Base-by-base conservation (phyloP, 2,329 filamentous ascomycete genomes). In the Colletotrichum theobromicola region DNA sequence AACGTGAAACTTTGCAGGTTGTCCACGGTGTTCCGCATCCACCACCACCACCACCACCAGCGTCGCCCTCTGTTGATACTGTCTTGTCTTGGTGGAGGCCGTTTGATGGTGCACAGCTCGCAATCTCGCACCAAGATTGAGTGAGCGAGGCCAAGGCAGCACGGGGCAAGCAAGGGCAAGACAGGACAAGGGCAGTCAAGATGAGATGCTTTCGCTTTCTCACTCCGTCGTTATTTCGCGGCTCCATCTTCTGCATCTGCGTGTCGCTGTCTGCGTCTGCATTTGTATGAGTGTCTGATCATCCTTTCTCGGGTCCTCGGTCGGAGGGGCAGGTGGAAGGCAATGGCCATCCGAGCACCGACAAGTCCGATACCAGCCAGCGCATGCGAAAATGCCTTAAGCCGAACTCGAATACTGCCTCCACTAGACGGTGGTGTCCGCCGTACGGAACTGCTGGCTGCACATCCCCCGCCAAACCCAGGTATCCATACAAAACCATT, bases 51-150 rank as follows among this genome's bases (percentile, higher is more conserved):
- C 24, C 9, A 30, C 7, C 35, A 10, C 2, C 61, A 46, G 34
- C n/a, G 61, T 30, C 35, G 32, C 24, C 21, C 42, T 66, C 57
- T 66, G 32, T 10, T n/a, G 61, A 30, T 30, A 28, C 61, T 24
- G 21, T 24, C 34, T 28, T n/a, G 18, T n/a, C 46, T 57, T 16
- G 28, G 62, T 60, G 62, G 34, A 35, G 55, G 61, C 46, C 32
- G 28, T 57, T 57, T 8, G 37, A 72, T 50, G 57, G 57, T 46
- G 55, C 28, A 61, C 42, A 63, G 32, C 34, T 72, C 63, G 65
- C 67, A 74, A 70, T 70, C 50, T 65, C 60, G 66, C 70, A 60
- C 66, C 57, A 63, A 72, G 57, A 69, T 69, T 63, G 67, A 42
- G 60, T 61, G 58, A 60, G 37, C 5, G 18, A 46, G 37, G 37